Percentiles rank a stretch among this genome's conserved stretches.
Evolutionary conservation across 306 rosid species (phyloP).

Genomic region (Medicago arabica): DNA sequence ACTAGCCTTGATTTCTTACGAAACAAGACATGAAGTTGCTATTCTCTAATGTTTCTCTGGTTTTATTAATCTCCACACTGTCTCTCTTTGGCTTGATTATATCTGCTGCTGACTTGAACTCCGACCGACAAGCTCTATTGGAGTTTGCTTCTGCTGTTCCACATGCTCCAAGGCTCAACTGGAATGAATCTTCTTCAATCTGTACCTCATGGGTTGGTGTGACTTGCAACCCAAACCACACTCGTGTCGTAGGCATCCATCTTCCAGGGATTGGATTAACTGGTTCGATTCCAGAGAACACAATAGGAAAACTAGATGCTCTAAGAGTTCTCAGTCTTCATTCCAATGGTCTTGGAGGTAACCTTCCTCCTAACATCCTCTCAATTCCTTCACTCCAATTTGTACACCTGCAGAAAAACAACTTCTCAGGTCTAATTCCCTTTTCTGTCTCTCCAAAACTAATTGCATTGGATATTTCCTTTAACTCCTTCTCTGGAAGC

Average conservation of each 20-base stretch:
- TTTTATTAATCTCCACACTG: conserved; percentile 41
- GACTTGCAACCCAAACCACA: conserved; percentile 54
- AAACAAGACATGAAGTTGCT: conserved; percentile 57
- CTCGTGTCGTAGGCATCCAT: conserved; percentile 63
- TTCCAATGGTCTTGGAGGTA: conserved; percentile 71
- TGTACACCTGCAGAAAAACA: conserved; percentile 68
- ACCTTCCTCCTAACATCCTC: conserved; percentile 65
- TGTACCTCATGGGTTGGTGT: conserved; percentile 81
- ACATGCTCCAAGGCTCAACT: conserved; percentile 71
- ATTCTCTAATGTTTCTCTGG: conserved; percentile 43
- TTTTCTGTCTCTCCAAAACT: conserved; percentile 61
- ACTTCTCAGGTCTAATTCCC: conserved; percentile 74
- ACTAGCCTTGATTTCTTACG: conserved; percentile 38
- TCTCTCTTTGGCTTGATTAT: conserved; percentile 37
- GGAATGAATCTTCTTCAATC: conserved; percentile 62
- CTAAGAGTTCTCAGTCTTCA: conserved; percentile 72
- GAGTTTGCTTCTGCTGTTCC: conserved; percentile 58
- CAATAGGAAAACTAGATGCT: conserved; percentile 67
- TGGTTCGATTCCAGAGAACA: conserved; percentile 66
- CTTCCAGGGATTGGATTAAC: conserved; percentile 75
- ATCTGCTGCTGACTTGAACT: conserved; percentile 63
- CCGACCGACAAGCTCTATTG: conserved; percentile 71
- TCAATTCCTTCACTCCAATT: conserved; percentile 67
- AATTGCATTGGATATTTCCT: conserved; percentile 62
- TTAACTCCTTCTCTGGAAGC: conserved; percentile 67